Evolutionary conservation across 2,329 filamentous ascomycete genomes (phyloP), one percentile per base, ranked within the genome.

Genomic region (Botrytis elliptica): DNA sequence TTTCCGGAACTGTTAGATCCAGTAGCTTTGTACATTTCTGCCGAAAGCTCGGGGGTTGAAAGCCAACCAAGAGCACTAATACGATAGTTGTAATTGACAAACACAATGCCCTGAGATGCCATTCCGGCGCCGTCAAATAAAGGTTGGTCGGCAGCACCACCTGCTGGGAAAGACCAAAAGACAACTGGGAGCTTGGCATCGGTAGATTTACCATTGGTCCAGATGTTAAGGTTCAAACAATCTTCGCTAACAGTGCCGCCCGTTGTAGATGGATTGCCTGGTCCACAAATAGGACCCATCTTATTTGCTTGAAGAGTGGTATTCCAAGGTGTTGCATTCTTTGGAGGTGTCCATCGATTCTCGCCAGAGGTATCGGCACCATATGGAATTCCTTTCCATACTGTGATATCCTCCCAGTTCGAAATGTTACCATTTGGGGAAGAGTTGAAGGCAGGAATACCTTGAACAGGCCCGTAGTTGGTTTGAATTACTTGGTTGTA

Each of bases 51-150:
- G 1, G 76, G 74, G 22, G 69, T 85, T 0, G 88, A 86, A 1
- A 92, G 84, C 77, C 91, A 92, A 0, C 90, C 90, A 75, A 87
- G 86, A 0, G 87, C 82, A 0, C 88, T 89, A 5, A 91, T 86
- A 6, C 90, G 85, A 78, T 90, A 90, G 81, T 90, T 89, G 79
- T 89, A 89, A 77, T 86, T 87, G 68, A 90, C 87, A 69, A 88
- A 84, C 18, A 90, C 81, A 67, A 90, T 71, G 18, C 75, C 77
- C 55, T 75, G 70, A 44, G 71, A 55, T 1, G 77, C 77, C 76
- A 77, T 77, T 16, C 76, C 77, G 4, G 72, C 75, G n/a, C 76
- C 76, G 29, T 78, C 70, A 59, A 77, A 78, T 5, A 75, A 71
- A 44, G 77, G 72, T 60, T 78, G 73, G 4, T 75, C 75, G 67